These are phyloP conservation scores for Nicotiana benthamiana DNA, from an alignment of 257 asterid genomes.

Conservation along the genomic window DNA sequence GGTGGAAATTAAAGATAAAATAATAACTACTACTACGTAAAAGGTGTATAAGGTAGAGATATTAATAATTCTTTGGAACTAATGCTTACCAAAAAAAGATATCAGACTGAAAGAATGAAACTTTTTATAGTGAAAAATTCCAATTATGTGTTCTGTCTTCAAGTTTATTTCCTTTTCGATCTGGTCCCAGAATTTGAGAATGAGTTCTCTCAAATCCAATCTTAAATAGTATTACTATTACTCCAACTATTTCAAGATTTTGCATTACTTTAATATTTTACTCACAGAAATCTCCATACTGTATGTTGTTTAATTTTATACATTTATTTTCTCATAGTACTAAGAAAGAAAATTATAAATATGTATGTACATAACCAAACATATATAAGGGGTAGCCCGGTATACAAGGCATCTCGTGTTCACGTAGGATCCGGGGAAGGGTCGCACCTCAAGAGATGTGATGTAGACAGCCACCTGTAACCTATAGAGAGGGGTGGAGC, in stretches of 20 bases:
- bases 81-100: neutral
- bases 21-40: neutral
- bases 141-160: neutral
- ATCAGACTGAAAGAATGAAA: neutral
- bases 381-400: neutral
- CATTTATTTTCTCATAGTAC: neutral
- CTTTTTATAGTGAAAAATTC: neutral
- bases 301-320: neutral
- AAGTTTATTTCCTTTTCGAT: constrained; percentile 1
- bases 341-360: neutral
- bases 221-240: neutral
- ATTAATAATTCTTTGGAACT: neutral
- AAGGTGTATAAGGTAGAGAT: neutral
- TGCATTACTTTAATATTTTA: neutral
- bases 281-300: neutral
- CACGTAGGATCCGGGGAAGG: no score
- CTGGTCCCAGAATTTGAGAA: constrained; percentile 2
- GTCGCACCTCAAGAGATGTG: no score
- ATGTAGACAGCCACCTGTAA: no score
- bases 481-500: no score
- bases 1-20: neutral
- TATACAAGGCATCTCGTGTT: no score
- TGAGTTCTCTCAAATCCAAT: neutral
- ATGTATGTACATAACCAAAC: neutral
- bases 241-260: neutral